Evolutionary conservation across 164 flowering plant genomes (phyloP).

Genomic region (Umbellularia californica): DNA sequence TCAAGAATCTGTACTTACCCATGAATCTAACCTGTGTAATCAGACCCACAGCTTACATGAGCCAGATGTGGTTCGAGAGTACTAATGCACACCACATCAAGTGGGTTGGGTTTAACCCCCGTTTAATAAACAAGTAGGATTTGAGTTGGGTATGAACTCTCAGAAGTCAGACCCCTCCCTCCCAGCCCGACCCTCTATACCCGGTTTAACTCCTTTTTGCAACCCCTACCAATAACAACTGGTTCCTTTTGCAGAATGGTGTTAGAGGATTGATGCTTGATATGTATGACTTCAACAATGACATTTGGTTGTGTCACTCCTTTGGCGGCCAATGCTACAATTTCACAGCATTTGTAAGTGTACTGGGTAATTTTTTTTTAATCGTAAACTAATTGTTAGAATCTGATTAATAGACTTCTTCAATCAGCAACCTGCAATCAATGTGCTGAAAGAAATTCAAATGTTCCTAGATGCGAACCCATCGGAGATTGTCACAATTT

Average conservation of each 20-base stretch:
- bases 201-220: background rate
- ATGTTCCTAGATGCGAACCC: constrained; percentile 58
- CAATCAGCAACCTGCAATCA: constrained; percentile 74
- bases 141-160: too few species aligned
- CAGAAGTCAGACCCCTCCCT: too few species aligned
- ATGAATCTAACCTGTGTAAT: too few species aligned
- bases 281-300: constrained; percentile 74
- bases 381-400: background rate
- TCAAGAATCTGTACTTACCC: too few species aligned
- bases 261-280: constrained; percentile 88
- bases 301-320: constrained; percentile 89
- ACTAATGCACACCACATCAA: too few species aligned
- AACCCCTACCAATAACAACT: background rate
- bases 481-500: constrained; percentile 60
- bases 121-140: too few species aligned
- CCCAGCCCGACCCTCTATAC: too few species aligned
- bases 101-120: too few species aligned
- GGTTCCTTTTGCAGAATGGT: constrained; percentile 66
- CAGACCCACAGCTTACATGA: too few species aligned
- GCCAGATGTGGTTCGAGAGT: too few species aligned
- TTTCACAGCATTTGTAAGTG: constrained; percentile 82
- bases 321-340: constrained; percentile 69
- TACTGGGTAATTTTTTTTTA: background rate
- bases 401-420: constrained; percentile 10
- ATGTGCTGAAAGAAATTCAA: constrained; percentile 59